A percentile compares a stretch with the other conserved stretches of the same genome.
phyloP scores from a whole-genome alignment of 2,329 filamentous ascomycete genomes.

The Leptodontidium sp. region DNA sequence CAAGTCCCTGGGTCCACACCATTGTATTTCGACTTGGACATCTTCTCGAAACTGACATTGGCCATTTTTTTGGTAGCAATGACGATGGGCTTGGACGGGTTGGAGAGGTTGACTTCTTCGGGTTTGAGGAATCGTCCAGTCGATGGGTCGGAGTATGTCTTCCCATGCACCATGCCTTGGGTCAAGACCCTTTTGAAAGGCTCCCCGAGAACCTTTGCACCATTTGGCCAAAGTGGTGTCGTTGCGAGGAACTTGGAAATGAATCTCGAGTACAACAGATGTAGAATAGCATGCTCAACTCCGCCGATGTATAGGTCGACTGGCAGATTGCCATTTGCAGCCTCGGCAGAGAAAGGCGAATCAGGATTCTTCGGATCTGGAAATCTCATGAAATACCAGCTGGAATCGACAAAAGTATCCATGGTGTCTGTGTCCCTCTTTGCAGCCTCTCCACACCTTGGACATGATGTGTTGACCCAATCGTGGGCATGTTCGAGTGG shows the following conservation, averaged over 20 bases:
- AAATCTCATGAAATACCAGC: slow-evolving; percentile 91
- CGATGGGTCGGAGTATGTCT: slow-evolving; percentile 78
- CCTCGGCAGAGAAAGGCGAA: slow-evolving; percentile 67
- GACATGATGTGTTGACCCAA: slow-evolving; percentile 80
- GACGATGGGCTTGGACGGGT: slow-evolving; percentile 66
- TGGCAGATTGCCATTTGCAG: slow-evolving; percentile 66
- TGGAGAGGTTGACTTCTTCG: slow-evolving; percentile 73
- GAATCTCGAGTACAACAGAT: slow-evolving; percentile 88
- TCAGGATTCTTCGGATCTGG: slow-evolving; percentile 72
- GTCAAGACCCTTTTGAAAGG: slow-evolving; percentile 85
- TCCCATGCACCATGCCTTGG: slow-evolving; percentile 93
- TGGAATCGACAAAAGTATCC: slow-evolving; percentile 96
- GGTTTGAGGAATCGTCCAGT: slow-evolving; percentile 81
- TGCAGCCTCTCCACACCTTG: slow-evolving; percentile 73
- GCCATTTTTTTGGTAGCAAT: slow-evolving; percentile 65
- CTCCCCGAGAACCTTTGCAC: slow-evolving; percentile 61
- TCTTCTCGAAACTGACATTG: slow-evolving; percentile 81
- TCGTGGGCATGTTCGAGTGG: slow-evolving; percentile 75
- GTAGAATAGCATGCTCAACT: slow-evolving; percentile 89
- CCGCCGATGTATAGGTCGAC: slow-evolving; percentile 92
- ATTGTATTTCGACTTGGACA: slow-evolving; percentile 96
- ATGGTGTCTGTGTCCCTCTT: slow-evolving; percentile 91
- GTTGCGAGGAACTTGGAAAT: slow-evolving; percentile 85
- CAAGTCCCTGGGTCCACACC: slow-evolving; percentile 82
- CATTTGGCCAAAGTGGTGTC: slow-evolving; percentile 57